Percentiles rank a stretch among this genome's conserved stretches.
Evolutionary conservation across 345 rosid species (phyloP).

Genomic region (Anacardium occidentale): DNA sequence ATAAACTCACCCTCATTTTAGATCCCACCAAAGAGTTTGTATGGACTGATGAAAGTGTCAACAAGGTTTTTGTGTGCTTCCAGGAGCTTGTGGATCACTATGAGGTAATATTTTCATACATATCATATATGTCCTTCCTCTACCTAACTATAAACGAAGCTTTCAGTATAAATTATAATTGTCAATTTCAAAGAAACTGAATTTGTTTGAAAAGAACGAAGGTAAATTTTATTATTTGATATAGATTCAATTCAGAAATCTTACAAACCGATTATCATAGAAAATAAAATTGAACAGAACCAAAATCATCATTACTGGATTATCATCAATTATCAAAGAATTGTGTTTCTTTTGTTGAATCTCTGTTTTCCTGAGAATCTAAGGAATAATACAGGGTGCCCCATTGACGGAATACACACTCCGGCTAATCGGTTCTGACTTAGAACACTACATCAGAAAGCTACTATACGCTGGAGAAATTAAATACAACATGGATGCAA

Average conservation of each 20-base stretch:
- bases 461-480: conserved; percentile 80
- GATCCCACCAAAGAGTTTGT: conserved; percentile 82
- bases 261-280: background rate
- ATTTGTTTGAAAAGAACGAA: too few species aligned
- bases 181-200: too few species aligned
- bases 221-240: too few species aligned
- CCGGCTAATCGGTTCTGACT: conserved; percentile 79
- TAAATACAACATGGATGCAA: conserved; percentile 83
- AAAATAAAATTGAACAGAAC: too few species aligned
- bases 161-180: too few species aligned
- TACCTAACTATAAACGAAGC: background rate
- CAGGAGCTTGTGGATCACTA: conserved; percentile 98
- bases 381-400: conserved; percentile 61
- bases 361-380: background rate
- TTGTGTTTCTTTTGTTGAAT: background rate
- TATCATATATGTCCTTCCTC: too few species aligned
- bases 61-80: conserved; percentile 67
- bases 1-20: conserved; percentile 85
- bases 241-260: background rate
- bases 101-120: conserved; percentile 46
- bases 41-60: conserved; percentile 72
- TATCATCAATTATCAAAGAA: background rate
- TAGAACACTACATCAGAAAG: conserved; percentile 91
- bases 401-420: conserved; percentile 89
- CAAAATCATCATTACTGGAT: too few species aligned